Conservation (phyloP, 2,329 filamentous ascomycete genomes). For the Aulographum hederae region DNA sequence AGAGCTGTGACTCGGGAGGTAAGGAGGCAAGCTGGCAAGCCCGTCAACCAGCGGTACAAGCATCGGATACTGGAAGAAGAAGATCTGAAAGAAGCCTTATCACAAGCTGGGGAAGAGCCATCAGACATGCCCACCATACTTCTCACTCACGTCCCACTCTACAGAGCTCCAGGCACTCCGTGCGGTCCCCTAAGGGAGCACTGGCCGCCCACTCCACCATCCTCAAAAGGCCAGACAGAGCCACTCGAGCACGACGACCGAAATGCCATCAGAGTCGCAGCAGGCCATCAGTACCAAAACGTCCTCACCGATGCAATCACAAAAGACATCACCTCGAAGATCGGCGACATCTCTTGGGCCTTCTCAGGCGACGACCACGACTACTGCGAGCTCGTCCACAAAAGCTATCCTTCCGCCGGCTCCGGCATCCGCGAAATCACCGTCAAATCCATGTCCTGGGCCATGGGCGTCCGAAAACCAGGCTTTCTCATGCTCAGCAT, state of each 20-base stretch:
- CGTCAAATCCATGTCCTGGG: slow-evolving; percentile 88
- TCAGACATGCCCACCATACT: slow-evolving; percentile 68
- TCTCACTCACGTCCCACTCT: slow-evolving; percentile 80
- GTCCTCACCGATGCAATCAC: slow-evolving; percentile 67
- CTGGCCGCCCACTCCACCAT: slow-evolving; percentile 51
- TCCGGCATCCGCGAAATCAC: slow-evolving; percentile 58
- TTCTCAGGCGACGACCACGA: slow-evolving; percentile 98
- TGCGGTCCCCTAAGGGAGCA: slow-evolving; percentile 78
- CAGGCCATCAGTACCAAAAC: slow-evolving; percentile 93
- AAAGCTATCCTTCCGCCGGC: slow-evolving; percentile 40
- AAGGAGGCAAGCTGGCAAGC: slow-evolving; percentile 37
- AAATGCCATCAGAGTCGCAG: slow-evolving; percentile 59
- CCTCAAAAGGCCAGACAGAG: slow-evolving; percentile 37
- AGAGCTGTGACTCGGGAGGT: slow-evolving; percentile 54
- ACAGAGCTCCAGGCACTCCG: slow-evolving; percentile 61
- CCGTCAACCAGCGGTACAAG: slow-evolving; percentile 33
- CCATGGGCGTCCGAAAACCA: slow-evolving; percentile 80
- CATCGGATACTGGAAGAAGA: slow-evolving; percentile 41
- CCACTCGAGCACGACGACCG: slow-evolving; percentile 42
- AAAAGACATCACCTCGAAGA: slow-evolving; percentile 51
- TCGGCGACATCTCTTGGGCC: slow-evolving; percentile 57
- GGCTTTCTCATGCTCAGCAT: slow-evolving; percentile 79
- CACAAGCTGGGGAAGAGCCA: slow-evolving; percentile 6
- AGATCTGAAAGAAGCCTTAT: slow-evolving; percentile 16
- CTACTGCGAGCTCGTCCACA: slow-evolving; percentile 81